Conservation (phyloP, 345 rosid genomes). For the Murraya paniculata region DNA sequence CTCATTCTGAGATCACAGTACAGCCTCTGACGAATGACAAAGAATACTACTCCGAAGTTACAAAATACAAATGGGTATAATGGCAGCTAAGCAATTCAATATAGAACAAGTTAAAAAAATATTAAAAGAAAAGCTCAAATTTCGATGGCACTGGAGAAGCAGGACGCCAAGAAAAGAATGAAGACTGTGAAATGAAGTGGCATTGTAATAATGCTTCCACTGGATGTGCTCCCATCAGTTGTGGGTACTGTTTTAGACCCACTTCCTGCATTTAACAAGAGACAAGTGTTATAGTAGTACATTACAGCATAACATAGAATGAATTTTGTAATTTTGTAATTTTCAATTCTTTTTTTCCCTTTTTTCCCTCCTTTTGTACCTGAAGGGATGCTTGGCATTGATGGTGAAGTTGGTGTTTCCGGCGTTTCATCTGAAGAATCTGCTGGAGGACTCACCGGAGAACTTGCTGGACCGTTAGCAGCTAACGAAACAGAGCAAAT, state of each 20-base stretch:
- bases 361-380: conserved; percentile 12
- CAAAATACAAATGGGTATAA: not conserved
- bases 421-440: conserved; percentile 28
- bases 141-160: conserved; percentile 2
- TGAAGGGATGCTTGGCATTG: conserved; percentile 22
- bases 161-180: conserved; percentile 2
- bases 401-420: conserved; percentile 10
- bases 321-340: not conserved
- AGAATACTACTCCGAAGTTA: not conserved
- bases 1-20: not conserved
- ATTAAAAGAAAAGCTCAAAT: not conserved
- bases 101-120: not conserved
- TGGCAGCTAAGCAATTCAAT: not conserved
- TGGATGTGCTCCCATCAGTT: not conserved
- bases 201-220: conserved; percentile 2
- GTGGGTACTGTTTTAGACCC: conserved; percentile 40
- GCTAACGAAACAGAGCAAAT: conserved; percentile 10
- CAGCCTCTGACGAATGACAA: not conserved
- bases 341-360: not conserved
- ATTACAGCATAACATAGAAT: not conserved
- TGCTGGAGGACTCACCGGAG: conserved; percentile 19
- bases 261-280: conserved; percentile 21
- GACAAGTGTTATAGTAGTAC: not conserved
- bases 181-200: conserved; percentile 2
- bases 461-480: conserved; percentile 27